These are phyloP conservation scores for Eucalyptus pauciflora DNA, from an alignment of 345 rosid genomes.

Conservation along the genomic window DNA sequence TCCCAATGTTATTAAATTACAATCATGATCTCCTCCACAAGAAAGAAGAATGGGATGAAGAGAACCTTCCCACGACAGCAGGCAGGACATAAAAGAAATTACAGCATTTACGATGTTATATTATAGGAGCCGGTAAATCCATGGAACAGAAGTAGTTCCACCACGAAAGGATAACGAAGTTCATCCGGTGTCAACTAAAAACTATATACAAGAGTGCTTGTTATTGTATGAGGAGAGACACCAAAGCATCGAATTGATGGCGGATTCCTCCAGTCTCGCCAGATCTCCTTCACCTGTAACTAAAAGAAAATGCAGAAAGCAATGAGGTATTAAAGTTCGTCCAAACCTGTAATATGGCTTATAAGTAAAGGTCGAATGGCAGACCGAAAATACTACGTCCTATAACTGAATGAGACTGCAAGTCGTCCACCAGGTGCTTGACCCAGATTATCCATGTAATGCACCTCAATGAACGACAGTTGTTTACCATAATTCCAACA, in stretches of 20 bases:
- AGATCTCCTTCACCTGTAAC: neutral
- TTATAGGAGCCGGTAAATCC: neutral
- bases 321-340: neutral
- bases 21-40: neutral
- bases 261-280: neutral
- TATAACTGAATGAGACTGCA: neutral
- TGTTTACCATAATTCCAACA: neutral
- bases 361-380: neutral
- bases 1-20: neutral
- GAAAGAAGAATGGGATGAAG: neutral
- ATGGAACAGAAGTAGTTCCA: neutral
- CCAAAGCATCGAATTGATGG: neutral
- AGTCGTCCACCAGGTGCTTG: neutral
- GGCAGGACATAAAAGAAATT: neutral
- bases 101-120: neutral
- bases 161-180: neutral
- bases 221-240: neutral
- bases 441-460: neutral
- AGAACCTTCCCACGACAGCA: neutral
- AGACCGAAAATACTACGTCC: neutral
- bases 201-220: neutral
- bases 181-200: neutral
- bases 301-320: neutral
- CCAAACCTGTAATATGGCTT: neutral
- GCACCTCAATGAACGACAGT: neutral